A percentile compares a stretch with the other conserved stretches of the same genome.
Evolutionary conservation across 78 protist species (phyloP).

Genomic region (Guillardia theta): DNA sequence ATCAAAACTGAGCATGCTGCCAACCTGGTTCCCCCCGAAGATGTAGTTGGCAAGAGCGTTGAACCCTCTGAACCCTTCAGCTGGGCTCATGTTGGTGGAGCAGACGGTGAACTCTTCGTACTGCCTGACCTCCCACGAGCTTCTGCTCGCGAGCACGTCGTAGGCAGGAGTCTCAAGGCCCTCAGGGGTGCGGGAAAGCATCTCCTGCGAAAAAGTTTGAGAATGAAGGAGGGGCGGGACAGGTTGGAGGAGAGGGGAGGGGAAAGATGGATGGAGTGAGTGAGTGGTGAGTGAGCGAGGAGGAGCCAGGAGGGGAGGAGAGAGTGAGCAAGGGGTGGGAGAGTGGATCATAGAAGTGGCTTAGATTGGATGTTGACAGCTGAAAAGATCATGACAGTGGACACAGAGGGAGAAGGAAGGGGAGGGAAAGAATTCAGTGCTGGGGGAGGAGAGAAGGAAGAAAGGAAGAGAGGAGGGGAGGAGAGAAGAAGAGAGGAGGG

Average conservation of each 20-base stretch:
- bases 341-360: too few relatives aligned
- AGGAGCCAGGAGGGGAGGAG: neutral
- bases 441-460: neutral
- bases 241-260: neutral
- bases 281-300: neutral
- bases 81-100: neutral
- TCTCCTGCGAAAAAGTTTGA: neutral
- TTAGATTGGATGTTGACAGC: too few relatives aligned
- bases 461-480: neutral
- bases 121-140: neutral
- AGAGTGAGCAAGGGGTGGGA: neutral
- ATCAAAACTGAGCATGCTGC: too few relatives aligned
- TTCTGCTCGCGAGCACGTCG: neutral
- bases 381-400: too few relatives aligned
- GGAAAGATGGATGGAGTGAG: neutral
- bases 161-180: constrained; percentile 1
- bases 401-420: neutral
- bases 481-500: too few relatives aligned
- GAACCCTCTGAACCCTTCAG: neutral
- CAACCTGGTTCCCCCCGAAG: neutral
- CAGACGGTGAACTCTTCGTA: neutral
- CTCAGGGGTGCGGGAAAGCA: neutral
- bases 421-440: neutral
- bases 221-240: neutral
- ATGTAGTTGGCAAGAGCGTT: neutral